Percentiles rank a stretch among this genome's conserved stretches.
Evolutionary conservation across 2,329 filamentous ascomycete species (phyloP).

Genomic region (Aspergillus terreus): DNA sequence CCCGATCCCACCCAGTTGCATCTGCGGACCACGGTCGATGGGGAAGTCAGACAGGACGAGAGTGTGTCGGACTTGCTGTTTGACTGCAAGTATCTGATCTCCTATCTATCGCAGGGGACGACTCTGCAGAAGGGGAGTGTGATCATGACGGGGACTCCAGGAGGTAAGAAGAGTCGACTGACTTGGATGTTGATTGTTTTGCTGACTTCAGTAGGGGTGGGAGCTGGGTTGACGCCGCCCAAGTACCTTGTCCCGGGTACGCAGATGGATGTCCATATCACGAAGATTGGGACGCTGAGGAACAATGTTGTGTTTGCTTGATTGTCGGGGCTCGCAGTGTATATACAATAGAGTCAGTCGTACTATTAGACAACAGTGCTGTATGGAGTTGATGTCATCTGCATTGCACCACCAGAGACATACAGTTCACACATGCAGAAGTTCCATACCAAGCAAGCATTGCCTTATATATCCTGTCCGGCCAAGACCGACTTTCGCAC

Average conservation of each 20-base stretch:
- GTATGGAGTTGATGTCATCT: no score
- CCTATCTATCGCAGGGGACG: conserved; percentile 37
- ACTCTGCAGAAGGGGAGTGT: conserved; percentile 23
- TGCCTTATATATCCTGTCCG: no score
- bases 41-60: conserved; percentile 45
- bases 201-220: conserved; percentile 23
- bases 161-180: not conserved
- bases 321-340: not conserved
- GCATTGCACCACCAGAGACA: no score
- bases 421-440: no score
- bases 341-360: not conserved
- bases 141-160: conserved; percentile 23
- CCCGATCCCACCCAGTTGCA: conserved; percentile 42
- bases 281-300: conserved; percentile 39
- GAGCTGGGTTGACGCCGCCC: conserved; percentile 42
- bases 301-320: conserved; percentile 32
- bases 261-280: conserved; percentile 38
- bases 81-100: conserved; percentile 31
- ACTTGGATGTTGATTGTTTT: not conserved
- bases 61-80: conserved; percentile 45
- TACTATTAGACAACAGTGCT: no score
- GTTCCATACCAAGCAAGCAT: no score
- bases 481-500: not conserved
- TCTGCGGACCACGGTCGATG: conserved; percentile 48
- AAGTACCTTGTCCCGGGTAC: conserved; percentile 39